Evolutionary conservation across 2,329 filamentous ascomycete species (phyloP).

Genomic region (Dryadomyces quercivorus): DNA sequence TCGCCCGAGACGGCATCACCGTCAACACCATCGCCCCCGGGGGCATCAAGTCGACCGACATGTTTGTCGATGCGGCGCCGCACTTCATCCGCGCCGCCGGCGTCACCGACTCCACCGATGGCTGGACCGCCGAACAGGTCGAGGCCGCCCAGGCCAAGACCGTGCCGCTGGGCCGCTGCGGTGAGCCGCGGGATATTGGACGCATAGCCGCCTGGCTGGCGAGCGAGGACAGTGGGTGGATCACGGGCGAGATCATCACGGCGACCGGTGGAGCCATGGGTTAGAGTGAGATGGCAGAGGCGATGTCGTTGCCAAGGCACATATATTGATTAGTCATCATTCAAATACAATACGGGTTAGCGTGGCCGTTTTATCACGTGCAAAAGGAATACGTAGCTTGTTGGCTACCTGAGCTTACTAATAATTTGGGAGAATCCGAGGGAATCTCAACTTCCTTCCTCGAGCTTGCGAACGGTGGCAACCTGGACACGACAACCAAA

Average conservation of each 20-base stretch:
- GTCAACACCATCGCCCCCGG: neutral
- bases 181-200: neutral
- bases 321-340: too few relatives aligned
- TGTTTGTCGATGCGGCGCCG: neutral
- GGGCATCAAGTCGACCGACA: neutral
- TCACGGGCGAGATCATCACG: neutral
- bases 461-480: too few relatives aligned
- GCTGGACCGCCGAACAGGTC: neutral
- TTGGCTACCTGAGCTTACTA: neutral
- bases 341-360: too few relatives aligned
- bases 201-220: neutral
- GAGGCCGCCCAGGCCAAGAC: neutral
- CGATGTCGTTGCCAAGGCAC: too few relatives aligned
- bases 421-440: neutral
- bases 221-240: neutral
- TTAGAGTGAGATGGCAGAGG: neutral
- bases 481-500: neutral
- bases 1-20: neutral
- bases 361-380: too few relatives aligned
- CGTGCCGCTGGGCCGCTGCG: neutral
- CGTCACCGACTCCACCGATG: neutral
- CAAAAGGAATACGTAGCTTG: neutral
- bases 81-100: neutral
- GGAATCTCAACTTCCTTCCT: too few relatives aligned
- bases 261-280: neutral